Evolutionary conservation across 2,329 filamentous ascomycete genomes (phyloP), one percentile per base, ranked within the genome.

Genomic region (Chaetomium globosum): DNA sequence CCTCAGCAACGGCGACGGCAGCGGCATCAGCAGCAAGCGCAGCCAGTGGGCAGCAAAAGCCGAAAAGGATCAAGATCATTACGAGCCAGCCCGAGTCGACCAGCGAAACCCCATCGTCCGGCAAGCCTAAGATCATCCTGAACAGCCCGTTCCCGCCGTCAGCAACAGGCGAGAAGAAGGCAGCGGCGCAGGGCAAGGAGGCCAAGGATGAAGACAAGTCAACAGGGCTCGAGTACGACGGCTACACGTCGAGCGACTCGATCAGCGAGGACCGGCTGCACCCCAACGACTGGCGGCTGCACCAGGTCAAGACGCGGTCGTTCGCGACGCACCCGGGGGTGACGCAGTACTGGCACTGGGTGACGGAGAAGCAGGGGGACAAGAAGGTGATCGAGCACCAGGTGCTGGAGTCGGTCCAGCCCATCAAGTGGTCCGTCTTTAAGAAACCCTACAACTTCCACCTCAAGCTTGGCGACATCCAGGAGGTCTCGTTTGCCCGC

Each of bases 301-400:
- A 80, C 54, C 81, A 84, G 68, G 79, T 87, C 69, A 85, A 84
- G 74, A 82, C 81, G 2, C 74, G 76, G 16, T 68, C 76, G 12
- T 77, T 80, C 59, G 81, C 82, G 1, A 83, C 80, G 26, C 81
- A 80, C 61, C 73, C 76, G 2, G 70, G 76, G 13, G 80, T 83
- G 5, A 85, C 82, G 13, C 84, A 86, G 71, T 86, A 85, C 74
- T 84, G 82, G 82, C 82, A 82, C 58, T 86, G 80, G 80, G 70
- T 80, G 3, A 75, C 77, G 33, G 71, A 72, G 7, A 75, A 71
- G 21, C 70, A 77, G 19, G 71, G 72, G 4, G 75, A 71, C 21
- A 70, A 77, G 16, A 43, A 43, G 39, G 62, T 76, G 56, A 82
- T 86, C 61, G 81, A 85, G 75, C 84, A 86, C 68, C 83, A 85